These are phyloP conservation scores for Amanita phalloides DNA, from an alignment of 768 basidiomycete genomes.

Conservation along the genomic window DNA sequence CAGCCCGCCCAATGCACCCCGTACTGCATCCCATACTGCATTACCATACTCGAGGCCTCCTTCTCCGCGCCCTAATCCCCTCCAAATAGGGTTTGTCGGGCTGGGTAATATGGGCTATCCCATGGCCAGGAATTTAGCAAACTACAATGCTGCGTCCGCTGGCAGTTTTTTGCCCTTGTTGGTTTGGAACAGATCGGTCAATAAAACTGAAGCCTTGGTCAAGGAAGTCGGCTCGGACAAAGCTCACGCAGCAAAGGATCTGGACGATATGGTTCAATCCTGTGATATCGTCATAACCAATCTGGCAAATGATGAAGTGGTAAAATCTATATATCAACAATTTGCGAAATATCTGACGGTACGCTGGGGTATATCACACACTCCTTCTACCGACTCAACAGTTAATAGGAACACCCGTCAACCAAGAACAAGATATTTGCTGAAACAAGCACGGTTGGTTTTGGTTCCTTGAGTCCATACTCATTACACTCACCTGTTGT, in stretches of 20 bases:
- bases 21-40: not conserved
- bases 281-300: slow-evolving; percentile 74
- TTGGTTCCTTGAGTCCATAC: not conserved
- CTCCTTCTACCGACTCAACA: slow-evolving; percentile 1
- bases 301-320: slow-evolving; percentile 62
- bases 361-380: not conserved
- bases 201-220: slow-evolving; percentile 48
- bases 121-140: slow-evolving; percentile 78
- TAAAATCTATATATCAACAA: slow-evolving; percentile 49
- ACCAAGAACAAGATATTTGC: slow-evolving; percentile 64
- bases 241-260: slow-evolving; percentile 43
- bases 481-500: not conserved
- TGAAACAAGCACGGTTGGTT: slow-evolving; percentile 74
- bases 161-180: slow-evolving; percentile 39
- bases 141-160: slow-evolving; percentile 26
- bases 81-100: slow-evolving; percentile 33
- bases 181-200: slow-evolving; percentile 65
- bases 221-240: slow-evolving; percentile 44
- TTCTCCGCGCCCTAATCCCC: slow-evolving; percentile 9
- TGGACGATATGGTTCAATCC: slow-evolving; percentile 47
- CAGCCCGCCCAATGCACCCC: not conserved
- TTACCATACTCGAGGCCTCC: slow-evolving; percentile 13
- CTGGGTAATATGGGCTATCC: slow-evolving; percentile 61
- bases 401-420: slow-evolving; percentile 28
- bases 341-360: slow-evolving; percentile 54